phyloP scores from a whole-genome alignment of 371 early-diverging fungal species.

The Mortierella sp. region DNA sequence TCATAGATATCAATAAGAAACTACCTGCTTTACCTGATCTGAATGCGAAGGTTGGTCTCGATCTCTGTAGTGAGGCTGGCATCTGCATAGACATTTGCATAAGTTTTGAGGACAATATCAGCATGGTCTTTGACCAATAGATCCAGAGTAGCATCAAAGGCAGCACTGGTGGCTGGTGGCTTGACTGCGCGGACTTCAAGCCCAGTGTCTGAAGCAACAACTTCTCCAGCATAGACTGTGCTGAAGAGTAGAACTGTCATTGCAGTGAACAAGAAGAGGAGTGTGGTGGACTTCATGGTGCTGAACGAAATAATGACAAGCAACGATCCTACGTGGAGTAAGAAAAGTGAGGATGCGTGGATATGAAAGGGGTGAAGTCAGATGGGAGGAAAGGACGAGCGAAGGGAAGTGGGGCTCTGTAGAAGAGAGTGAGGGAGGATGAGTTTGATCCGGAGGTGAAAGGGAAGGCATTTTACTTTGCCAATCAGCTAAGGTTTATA shows the following conservation, averaged over 20 bases:
- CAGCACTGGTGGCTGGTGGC: slow-evolving; percentile 1
- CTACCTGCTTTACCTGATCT: slow-evolving; percentile 30
- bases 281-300: slow-evolving; percentile 40
- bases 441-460: too few relatives aligned
- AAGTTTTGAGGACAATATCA: slow-evolving; percentile 43
- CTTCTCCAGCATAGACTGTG: slow-evolving; percentile 7
- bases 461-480: too few relatives aligned
- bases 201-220: slow-evolving; percentile 5
- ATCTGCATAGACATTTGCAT: slow-evolving; percentile 49
- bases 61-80: slow-evolving; percentile 29
- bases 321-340: too few relatives aligned
- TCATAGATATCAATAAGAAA: too few relatives aligned
- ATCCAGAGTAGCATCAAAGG: slow-evolving; percentile 46
- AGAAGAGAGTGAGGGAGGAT: too few relatives aligned
- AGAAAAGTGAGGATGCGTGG: too few relatives aligned
- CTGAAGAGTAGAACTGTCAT: slow-evolving; percentile 50
- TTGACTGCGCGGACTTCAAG: slow-evolving; percentile 31
- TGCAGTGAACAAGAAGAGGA: slow-evolving; percentile 47
- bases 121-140: slow-evolving; percentile 42
- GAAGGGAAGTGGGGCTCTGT: too few relatives aligned
- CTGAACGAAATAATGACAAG: too few relatives aligned
- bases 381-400: too few relatives aligned
- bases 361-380: too few relatives aligned
- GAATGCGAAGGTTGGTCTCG: slow-evolving; percentile 22
- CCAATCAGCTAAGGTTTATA: too few relatives aligned